phyloP scores from a whole-genome alignment of 1,139 yeast species.

The Zygosaccharomyces pseudobailii region DNA sequence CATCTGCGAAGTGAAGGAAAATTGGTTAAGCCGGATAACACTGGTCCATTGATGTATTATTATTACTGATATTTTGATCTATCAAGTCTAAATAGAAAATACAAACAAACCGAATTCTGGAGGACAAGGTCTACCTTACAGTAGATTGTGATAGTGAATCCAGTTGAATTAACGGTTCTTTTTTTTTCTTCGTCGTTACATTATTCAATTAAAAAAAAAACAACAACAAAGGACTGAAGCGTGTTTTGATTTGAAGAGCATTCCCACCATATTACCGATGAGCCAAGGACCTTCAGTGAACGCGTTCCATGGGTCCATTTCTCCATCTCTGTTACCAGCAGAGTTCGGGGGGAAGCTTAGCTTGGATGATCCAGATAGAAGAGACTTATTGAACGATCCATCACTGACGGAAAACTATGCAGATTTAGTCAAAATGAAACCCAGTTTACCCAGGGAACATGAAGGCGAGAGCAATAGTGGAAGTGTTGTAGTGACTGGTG shows the following conservation, averaged over 20 bases:
- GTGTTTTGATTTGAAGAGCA: neutral
- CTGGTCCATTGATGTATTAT: neutral
- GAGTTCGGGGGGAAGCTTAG: conserved; percentile 3
- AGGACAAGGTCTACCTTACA: neutral
- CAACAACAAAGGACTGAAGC: neutral
- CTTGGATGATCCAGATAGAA: conserved; percentile 8
- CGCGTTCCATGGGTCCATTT: conserved; percentile 3
- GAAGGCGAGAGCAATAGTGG: conserved; percentile 30
- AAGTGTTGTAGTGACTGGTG: conserved; percentile 30
- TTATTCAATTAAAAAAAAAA: neutral
- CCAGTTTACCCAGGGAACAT: conserved; percentile 13
- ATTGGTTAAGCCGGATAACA: neutral
- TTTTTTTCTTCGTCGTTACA: neutral
- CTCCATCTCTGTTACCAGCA: conserved; percentile 7
- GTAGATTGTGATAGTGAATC: neutral
- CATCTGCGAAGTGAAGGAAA: neutral
- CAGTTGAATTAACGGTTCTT: neutral
- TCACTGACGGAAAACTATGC: conserved; percentile 30
- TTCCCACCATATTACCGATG: neutral
- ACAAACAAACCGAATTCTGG: neutral
- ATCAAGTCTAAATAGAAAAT: neutral
- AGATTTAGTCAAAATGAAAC: conserved; percentile 23
- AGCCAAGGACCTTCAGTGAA: conserved; percentile 3
- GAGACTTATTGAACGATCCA: conserved; percentile 29
- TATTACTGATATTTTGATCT: neutral